These are phyloP conservation scores for Candida pseudoviswanathii DNA, from an alignment of 1,139 yeast species.

Conservation along the genomic window DNA sequence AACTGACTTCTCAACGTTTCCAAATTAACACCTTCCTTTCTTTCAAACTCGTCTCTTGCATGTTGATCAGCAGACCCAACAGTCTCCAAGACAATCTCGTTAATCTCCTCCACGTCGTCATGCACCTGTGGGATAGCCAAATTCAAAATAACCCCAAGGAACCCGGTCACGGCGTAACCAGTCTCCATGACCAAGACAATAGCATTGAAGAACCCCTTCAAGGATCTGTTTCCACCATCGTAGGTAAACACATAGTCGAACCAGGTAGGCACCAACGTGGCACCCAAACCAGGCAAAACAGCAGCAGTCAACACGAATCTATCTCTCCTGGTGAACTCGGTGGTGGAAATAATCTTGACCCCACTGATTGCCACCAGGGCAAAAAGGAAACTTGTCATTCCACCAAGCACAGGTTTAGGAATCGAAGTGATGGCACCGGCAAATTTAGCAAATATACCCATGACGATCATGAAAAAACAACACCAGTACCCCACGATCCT, in stretches of 20 bases:
- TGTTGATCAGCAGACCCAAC: slow-evolving; percentile 49
- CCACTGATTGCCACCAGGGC: slow-evolving; percentile 91
- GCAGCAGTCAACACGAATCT: slow-evolving; percentile 80
- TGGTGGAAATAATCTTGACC: slow-evolving; percentile 71
- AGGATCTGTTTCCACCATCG: slow-evolving; percentile 61
- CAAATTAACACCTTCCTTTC: slow-evolving; percentile 37
- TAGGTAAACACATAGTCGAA: slow-evolving; percentile 76
- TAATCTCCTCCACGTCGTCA: slow-evolving; percentile 61
- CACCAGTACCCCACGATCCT: slow-evolving; percentile 88
- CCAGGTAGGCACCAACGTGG: slow-evolving; percentile 77
- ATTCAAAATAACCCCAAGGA: slow-evolving; percentile 73
- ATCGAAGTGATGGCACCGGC: slow-evolving; percentile 88
- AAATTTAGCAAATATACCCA: slow-evolving; percentile 88
- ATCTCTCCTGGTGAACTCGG: slow-evolving; percentile 84
- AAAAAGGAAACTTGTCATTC: slow-evolving; percentile 89
- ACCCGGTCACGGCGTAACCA: slow-evolving; percentile 82
- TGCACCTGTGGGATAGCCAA: slow-evolving; percentile 69
- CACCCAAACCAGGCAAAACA: slow-evolving; percentile 76
- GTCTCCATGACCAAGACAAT: slow-evolving; percentile 83
- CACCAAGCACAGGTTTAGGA: slow-evolving; percentile 84
- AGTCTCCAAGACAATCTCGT: slow-evolving; percentile 48
- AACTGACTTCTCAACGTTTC: slow-evolving; percentile 19
- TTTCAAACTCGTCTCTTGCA: slow-evolving; percentile 39
- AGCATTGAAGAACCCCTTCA: slow-evolving; percentile 77
- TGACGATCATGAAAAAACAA: slow-evolving; percentile 75